These are phyloP conservation scores for barley (Hordeum vulgare) DNA, from an alignment of 176 grass and related monocot species.

Conservation along the genomic window MorexV3_pseudomolecules_assembly NC_058520.1:553543326-553543825, in stretches of 20 bases:
- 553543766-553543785: not conserved
- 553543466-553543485: not conserved
- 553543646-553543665: not conserved
- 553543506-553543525: not conserved
- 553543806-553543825: not conserved
- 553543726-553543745: not conserved
- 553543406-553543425: not conserved
- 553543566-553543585: not conserved
- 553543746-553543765: not conserved
- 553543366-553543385: no score
- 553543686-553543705: not conserved
- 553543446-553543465: not conserved
- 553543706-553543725: not conserved
- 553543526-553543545: not conserved
- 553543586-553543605: not conserved
- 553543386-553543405: no score
- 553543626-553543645: not conserved
- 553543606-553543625: not conserved
- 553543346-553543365: no score
- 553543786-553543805: not conserved
- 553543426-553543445: not conserved
- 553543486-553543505: not conserved
- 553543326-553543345: no score
- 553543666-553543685: not conserved
- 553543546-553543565: not conserved